Base-by-base conservation (phyloP, 305 asterid genomes). In the Fraxinus albicans region DNA sequence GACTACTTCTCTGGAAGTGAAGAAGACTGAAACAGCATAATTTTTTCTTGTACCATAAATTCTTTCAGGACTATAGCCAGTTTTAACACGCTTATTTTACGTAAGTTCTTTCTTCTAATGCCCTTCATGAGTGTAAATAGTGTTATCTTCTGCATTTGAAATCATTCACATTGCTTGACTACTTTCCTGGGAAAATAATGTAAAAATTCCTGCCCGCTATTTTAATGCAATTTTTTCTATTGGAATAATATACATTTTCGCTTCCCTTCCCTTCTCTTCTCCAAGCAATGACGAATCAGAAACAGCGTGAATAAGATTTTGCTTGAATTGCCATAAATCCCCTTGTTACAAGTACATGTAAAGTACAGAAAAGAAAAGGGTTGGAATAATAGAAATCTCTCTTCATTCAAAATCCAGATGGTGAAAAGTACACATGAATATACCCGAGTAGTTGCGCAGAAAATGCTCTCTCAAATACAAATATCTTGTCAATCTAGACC, bases 1-100 rank as follows among this genome's bases (percentile, higher is more conserved):
- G 8, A 89, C 90, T 76, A 96, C 98, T 3, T 88, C 94, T 84
- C 95, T 91, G 25, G 92, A 82, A 53, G 94, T 90, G 79, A 88
- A 88, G 85, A 60, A 85, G 1, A 42, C 77, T 0, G 91, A 76
- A 79, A 81, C 86, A 53, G 87, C 84, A 6, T 85, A 87, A 79
- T 80, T 83, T 83, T 69, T 25, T 47, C 65, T 38, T 74, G 58
- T 80, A 63, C 79, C 76, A 47, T 63, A 74, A 81, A 78, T 31
- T 23, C 78, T 75, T 76, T 33, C 78, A 29, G 15, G 76, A 58
- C 27, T 19, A n/a, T 55, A 65, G n/a, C 73, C n/a, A 25, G 73
- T 25, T 65, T 65, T 23, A 25, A 70, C 84, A 70, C 35, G 79
- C 84, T 5, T 70, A 80, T 53, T 12, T 70, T 0, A 33, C 86